These are phyloP conservation scores for Salvia splendens DNA, from an alignment of 257 asterid species.

Conservation along the genomic window DNA sequence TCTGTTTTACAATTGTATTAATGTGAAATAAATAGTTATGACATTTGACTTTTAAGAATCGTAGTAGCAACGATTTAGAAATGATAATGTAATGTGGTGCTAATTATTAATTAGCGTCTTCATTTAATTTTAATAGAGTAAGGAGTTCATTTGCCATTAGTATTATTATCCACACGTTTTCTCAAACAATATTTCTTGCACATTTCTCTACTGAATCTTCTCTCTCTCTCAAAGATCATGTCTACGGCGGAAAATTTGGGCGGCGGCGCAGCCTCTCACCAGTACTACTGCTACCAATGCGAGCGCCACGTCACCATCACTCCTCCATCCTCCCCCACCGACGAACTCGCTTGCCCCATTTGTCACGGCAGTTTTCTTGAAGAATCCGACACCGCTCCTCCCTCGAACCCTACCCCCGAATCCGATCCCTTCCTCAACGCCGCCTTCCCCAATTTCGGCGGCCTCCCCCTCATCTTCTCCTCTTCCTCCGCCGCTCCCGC, in stretches of 20 bases:
- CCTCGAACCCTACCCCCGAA: slow-evolving; percentile 40
- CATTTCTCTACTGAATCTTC: slow-evolving; percentile 29
- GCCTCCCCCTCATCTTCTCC: slow-evolving; percentile 40
- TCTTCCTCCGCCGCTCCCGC: slow-evolving; percentile 38
- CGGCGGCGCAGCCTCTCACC: slow-evolving; percentile 34
- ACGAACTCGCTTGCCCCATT: slow-evolving; percentile 74
- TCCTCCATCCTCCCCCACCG: slow-evolving; percentile 52
- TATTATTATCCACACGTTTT: slow-evolving; percentile 36
- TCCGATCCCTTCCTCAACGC: slow-evolving; percentile 37
- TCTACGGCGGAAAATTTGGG: slow-evolving; percentile 44
- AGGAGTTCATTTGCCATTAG: neutral
- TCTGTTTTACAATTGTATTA: too few relatives aligned
- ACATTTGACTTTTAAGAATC: too few relatives aligned
- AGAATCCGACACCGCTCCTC: slow-evolving; percentile 57
- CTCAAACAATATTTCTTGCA: neutral
- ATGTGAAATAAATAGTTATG: too few relatives aligned
- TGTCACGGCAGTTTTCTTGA: slow-evolving; percentile 70
- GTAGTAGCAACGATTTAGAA: too few relatives aligned
- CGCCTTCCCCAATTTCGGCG: slow-evolving; percentile 30
- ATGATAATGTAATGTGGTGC: too few relatives aligned
- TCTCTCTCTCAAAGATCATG: slow-evolving; percentile 34
- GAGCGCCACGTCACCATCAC: slow-evolving; percentile 51
- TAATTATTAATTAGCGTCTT: too few relatives aligned
- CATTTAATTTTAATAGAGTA: too few relatives aligned
- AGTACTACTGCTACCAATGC: slow-evolving; percentile 72